Conservation (phyloP, 345 rosid genomes). For the Anastatica hierochuntica region DNA sequence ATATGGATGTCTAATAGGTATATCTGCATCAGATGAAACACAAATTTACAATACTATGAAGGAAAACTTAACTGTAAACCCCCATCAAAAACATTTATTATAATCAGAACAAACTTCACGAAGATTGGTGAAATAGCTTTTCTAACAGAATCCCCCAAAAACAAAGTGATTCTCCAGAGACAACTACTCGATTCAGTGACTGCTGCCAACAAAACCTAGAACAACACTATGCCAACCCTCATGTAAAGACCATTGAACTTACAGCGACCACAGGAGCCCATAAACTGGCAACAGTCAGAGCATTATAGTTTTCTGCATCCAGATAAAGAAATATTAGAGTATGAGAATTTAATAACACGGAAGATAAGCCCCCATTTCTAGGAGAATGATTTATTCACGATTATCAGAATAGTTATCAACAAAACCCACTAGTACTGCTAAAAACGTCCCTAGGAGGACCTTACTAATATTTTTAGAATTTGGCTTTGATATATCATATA, state of each 20-base stretch:
- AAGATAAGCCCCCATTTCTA: neutral
- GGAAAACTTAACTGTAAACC: slow-evolving; percentile 4
- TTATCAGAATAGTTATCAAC: neutral
- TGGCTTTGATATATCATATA: slow-evolving; percentile 7
- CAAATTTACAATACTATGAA: slow-evolving; percentile 9
- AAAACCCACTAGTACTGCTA: slow-evolving; percentile 8
- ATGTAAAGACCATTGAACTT: slow-evolving; percentile 36
- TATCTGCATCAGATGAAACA: slow-evolving; percentile 41
- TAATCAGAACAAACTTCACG: slow-evolving; percentile 12
- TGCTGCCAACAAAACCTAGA: slow-evolving; percentile 2
- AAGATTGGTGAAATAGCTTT: slow-evolving; percentile 6
- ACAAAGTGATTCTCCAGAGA: slow-evolving; percentile 1
- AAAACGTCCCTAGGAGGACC: neutral
- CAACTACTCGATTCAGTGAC: slow-evolving; percentile 9
- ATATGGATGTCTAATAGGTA: slow-evolving; percentile 80
- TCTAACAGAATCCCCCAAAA: neutral
- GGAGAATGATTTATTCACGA: neutral
- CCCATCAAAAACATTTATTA: slow-evolving; percentile 2
- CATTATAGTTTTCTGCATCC: slow-evolving; percentile 89
- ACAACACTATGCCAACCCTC: slow-evolving; percentile 7
- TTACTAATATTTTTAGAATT: neutral
- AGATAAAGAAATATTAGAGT: slow-evolving; percentile 15
- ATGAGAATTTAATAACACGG: slow-evolving; percentile 2
- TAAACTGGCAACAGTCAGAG: slow-evolving; percentile 65
- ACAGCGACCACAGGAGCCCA: slow-evolving; percentile 95